phyloP scores from a whole-genome alignment of 768 basidiomycete genomes.

The Bullera alba region DNA sequence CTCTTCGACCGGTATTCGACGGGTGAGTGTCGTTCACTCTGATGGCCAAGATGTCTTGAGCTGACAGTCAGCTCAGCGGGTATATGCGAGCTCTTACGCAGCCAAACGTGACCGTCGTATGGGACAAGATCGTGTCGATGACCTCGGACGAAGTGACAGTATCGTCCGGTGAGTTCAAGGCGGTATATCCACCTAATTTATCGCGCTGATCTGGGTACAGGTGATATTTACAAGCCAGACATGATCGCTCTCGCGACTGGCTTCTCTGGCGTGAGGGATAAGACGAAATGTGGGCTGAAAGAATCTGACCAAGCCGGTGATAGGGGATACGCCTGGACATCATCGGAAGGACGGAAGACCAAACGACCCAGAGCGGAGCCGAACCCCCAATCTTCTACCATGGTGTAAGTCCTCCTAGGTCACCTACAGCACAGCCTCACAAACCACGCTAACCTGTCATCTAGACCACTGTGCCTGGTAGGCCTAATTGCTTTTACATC shows the following conservation, averaged over 20 bases:
- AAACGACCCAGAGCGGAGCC: neutral
- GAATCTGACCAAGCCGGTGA: too few species aligned
- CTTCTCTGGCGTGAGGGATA: constrained; percentile 13
- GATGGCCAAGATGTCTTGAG: too few species aligned
- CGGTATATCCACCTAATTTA: too few species aligned
- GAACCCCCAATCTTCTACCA: constrained; percentile 5
- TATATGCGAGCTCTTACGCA: constrained; percentile 13
- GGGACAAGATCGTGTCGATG: constrained; percentile 5
- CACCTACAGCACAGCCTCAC: neutral
- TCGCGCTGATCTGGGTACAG: neutral
- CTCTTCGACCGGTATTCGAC: too few species aligned
- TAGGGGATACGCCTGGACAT: too few species aligned
- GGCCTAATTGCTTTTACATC: neutral
- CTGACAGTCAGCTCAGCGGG: constrained; percentile 3
- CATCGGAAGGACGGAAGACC: too few species aligned
- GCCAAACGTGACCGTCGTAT: constrained; percentile 16
- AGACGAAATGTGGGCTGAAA: too few species aligned
- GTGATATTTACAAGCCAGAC: constrained; percentile 8
- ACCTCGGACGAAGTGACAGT: neutral
- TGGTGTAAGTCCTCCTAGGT: constrained; percentile 14
- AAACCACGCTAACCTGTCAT: constrained; percentile 9
- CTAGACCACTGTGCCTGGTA: constrained; percentile 8
- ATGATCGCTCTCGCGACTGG: constrained; percentile 23
- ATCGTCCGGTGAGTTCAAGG: neutral
- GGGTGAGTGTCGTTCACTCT: too few species aligned